Base-by-base conservation (phyloP, 2,329 filamentous ascomycete species). In the Fusarium brachygibbosum region DNA sequence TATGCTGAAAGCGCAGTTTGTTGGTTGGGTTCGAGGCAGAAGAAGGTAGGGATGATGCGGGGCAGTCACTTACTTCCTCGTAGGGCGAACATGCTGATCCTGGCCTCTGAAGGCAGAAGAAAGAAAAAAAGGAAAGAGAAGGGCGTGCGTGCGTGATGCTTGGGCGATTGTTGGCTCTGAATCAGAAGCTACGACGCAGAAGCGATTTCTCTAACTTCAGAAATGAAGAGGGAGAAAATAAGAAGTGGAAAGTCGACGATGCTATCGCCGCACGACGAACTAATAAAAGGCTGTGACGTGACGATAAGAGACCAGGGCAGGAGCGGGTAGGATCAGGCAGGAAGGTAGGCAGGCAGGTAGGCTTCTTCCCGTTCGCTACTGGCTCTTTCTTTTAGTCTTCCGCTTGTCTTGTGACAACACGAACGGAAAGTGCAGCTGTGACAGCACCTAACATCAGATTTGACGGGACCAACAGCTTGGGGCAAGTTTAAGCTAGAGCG, bases 11-110 rank as follows among this genome's bases (percentile, higher is more conserved):
- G 46, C 44, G 38, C 25, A 35, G 56, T 19, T 25, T 50, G 49
- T 52, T 55, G 64, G 71, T 65, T 58, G 68, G 64, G 44, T 53
- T 29, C 12, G 25, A 49, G 53, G 45, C 42, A 37, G 58, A 11
- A 44, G 58, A 29, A 67, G 66, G 54, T 59, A 67, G 49, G 68
- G 64, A 71, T 65, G 49, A 62, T 66, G 66, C 66, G 64, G 66
- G 60, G 70, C 64, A 58, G 41, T 49, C 40, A 78, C 78, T 70
- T 74, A 80, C 78, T 78, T 73, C 80, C 80, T 68, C 78, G 76
- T 58, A 80, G 75, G 72, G 79, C 78, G 68, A 80, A 80, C 78
- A 80, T 80, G 67, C 61, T 79, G 76, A 67, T 52, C 49, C 23
- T 68, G 48, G 51, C 25, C 49, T 69, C 32, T 50, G 17, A 35